Conservation (phyloP, 768 basidiomycete genomes). For the Fomitopsis serialis region DNA sequence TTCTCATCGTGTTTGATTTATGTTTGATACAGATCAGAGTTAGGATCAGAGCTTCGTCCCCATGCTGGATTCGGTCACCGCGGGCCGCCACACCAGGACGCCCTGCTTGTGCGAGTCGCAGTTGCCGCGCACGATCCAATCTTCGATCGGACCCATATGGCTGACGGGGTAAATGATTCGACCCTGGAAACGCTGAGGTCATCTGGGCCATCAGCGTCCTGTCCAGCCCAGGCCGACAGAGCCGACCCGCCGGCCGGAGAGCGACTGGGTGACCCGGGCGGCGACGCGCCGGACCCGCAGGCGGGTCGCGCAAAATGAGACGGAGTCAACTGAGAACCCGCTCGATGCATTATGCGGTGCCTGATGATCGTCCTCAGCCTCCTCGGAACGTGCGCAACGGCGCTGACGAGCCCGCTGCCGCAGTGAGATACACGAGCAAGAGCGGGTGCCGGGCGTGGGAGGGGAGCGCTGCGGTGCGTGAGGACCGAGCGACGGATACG, state of each 20-base stretch:
- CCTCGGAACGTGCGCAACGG: neutral
- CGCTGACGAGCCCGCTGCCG: neutral
- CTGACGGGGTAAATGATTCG: slow-evolving; percentile 1
- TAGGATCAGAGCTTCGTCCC: neutral
- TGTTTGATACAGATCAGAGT: neutral
- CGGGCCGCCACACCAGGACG: neutral
- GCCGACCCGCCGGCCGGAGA: neutral
- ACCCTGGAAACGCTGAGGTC: slow-evolving; percentile 4
- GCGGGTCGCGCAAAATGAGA: too few species aligned
- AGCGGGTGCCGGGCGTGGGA: neutral
- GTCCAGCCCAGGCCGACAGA: neutral
- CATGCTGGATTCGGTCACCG: neutral
- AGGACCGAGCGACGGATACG: neutral
- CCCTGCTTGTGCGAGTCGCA: neutral
- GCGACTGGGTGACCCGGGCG: too few species aligned
- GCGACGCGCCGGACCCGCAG: too few species aligned
- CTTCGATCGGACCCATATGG: slow-evolving; percentile 3
- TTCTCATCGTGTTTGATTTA: neutral
- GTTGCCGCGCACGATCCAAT: slow-evolving; percentile 1
- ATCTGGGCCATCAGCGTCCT: neutral
- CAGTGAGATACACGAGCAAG: neutral
- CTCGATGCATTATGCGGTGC: neutral
- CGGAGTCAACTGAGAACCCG: neutral
- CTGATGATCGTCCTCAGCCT: neutral
- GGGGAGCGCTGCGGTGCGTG: neutral